Base-by-base conservation (phyloP, 306 rosid species). In the Leucaena leucocephala region DNA sequence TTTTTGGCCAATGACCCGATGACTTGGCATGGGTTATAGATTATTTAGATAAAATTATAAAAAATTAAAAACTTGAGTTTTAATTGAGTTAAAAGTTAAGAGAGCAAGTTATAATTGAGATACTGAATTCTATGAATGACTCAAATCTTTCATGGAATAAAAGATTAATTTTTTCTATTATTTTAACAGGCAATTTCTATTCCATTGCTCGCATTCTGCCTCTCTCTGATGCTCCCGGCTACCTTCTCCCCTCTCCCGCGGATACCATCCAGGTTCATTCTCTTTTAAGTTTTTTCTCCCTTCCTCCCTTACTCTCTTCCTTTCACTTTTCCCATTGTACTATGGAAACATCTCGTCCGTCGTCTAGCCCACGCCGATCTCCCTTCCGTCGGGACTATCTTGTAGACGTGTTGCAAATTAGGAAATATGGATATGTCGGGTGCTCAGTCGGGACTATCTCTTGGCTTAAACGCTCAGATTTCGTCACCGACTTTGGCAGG, bases 361-460 rank as follows among this genome's bases (percentile, higher is more conserved):
- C 87, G 44, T 4, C 87, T 4, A 79, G 71, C 68, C 21, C 77
- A 46, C 79, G 72, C 68, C 83, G 81, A 19, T 68, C 86, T 0
- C 49, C 71, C 62, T 74, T 85, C 43, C 93, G 89, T n/a, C n/a
- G n/a, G n/a, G n/a, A n/a, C n/a, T n/a, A n/a, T 8, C 4, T 68
- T 3, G 11, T 5, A 52, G 35, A 19, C 3, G 27, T 61, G 39
- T 61, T 42, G 38, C 58, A 33, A 44, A 49, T 19, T 8, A 8
- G 81, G 36, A 59, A 59, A 52, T n/a, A 89, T 76, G 94, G 87
- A 91, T 84, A n/a, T 67, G 17, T 42, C 72, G 76, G 85, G 72
- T 35, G 75, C 89, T 74, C 89, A 83, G 44, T 75, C 99, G 65
- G 86, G 83, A 67, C 85, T 93, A 14, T 89, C 90, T 45, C 85